A percentile compares a stretch with the other conserved stretches of the same genome.
Conservation (phyloP, 2,329 filamentous ascomycete genomes). For the Trichoderma sp. region DNA sequence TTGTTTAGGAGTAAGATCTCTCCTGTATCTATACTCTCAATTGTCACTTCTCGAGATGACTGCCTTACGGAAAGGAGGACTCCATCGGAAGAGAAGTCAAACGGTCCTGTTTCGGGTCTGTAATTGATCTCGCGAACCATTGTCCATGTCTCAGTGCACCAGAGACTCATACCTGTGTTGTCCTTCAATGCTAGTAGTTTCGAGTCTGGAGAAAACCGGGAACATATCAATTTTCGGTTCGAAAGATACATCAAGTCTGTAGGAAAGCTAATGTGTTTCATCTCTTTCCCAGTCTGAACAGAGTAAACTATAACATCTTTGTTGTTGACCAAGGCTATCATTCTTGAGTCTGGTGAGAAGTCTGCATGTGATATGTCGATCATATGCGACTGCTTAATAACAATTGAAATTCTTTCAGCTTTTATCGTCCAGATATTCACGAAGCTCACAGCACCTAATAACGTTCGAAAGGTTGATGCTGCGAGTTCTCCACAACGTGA, state of each 20-base stretch:
- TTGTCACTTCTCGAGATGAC: fast-evolving
- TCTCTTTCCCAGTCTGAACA: not conserved
- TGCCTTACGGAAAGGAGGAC: not conserved
- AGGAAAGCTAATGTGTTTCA: no score
- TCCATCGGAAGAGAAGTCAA: not conserved
- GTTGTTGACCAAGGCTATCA: not conserved
- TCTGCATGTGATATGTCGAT: fast-evolving
- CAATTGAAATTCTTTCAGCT: no score
- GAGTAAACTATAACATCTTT: not conserved
- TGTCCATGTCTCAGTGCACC: not conserved
- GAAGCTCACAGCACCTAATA: no score
- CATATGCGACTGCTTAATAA: not conserved
- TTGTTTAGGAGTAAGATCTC: not conserved
- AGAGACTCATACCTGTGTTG: no score
- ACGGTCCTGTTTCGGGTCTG: not conserved
- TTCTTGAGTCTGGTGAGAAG: not conserved
- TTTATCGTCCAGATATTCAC: not conserved
- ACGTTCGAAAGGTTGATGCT: not conserved
- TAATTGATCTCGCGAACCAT: not conserved
- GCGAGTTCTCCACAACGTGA: not conserved
- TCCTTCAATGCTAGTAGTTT: no score
- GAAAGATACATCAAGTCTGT: no score
- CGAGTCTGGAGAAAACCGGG: not conserved
- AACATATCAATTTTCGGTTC: no score
- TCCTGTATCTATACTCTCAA: not conserved